Percentiles rank a stretch among this genome's conserved stretches.
Evolutionary conservation across 2,329 filamentous ascomycete genomes (phyloP).

Genomic region (Golovinomyces cichoracearum): DNA sequence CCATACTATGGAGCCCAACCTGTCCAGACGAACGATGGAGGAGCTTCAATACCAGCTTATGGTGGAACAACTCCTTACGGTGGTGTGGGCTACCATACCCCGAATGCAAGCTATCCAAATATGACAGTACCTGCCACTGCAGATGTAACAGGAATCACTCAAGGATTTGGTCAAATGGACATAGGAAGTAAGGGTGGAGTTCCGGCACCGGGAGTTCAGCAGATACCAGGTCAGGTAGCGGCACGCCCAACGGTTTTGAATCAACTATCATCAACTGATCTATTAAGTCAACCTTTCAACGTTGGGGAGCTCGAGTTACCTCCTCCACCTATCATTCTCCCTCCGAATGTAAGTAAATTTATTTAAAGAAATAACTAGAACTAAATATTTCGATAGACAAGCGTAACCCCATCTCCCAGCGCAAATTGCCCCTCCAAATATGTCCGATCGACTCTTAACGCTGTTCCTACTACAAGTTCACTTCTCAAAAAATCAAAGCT

Average conservation of each 20-base stretch:
- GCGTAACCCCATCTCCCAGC: slow-evolving; percentile 69
- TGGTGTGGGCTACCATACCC: slow-evolving; percentile 36
- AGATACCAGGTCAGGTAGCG: slow-evolving; percentile 25
- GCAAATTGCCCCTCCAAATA: slow-evolving; percentile 88
- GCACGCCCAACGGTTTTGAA: slow-evolving; percentile 37
- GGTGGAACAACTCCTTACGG: slow-evolving; percentile 16
- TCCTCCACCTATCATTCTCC: slow-evolving; percentile 71
- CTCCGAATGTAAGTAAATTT: slow-evolving; percentile 50
- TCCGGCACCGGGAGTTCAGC: slow-evolving; percentile 14
- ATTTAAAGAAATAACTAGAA: slow-evolving; percentile 3
- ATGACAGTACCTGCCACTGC: slow-evolving; percentile 18
- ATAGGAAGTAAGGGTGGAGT: slow-evolving; percentile 19
- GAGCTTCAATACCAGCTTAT: slow-evolving; percentile 12
- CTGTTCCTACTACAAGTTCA: slow-evolving; percentile 72
- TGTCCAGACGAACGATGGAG: slow-evolving; percentile 6
- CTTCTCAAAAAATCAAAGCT: slow-evolving; percentile 91
- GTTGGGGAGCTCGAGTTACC: slow-evolving; percentile 76
- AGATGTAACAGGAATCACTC: slow-evolving; percentile 45
- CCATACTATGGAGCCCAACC: slow-evolving; percentile 11
- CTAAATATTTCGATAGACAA: slow-evolving; percentile 34
- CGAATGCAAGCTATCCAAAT: slow-evolving; percentile 38
- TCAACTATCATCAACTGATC: slow-evolving; percentile 73
- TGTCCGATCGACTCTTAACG: slow-evolving; percentile 82
- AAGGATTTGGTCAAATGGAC: slow-evolving; percentile 60
- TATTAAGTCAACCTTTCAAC: slow-evolving; percentile 81